These are phyloP conservation scores for Ophioceras dolichostomum DNA, from an alignment of 2,329 filamentous ascomycete species.

Conservation along the genomic window DNA sequence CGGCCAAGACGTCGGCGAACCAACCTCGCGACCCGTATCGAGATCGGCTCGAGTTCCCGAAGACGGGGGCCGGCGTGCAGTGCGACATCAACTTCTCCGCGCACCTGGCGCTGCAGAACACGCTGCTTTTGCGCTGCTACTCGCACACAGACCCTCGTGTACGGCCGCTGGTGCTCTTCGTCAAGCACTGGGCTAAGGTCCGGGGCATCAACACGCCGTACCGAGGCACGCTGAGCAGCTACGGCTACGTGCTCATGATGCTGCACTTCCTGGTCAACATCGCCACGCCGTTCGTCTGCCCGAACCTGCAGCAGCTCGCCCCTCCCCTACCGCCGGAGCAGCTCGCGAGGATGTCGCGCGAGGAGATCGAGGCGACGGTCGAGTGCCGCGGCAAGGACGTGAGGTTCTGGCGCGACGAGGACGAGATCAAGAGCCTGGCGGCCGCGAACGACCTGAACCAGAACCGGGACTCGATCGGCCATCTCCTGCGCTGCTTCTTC, in stretches of 20 bases:
- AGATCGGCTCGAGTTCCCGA: slow-evolving; percentile 64
- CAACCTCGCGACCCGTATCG: slow-evolving; percentile 40
- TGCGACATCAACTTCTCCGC: slow-evolving; percentile 91
- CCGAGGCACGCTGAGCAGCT: slow-evolving; percentile 74
- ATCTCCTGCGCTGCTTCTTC: slow-evolving; percentile 72
- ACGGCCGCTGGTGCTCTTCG: slow-evolving; percentile 64
- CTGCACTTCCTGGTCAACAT: slow-evolving; percentile 83
- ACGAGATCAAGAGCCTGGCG: slow-evolving; percentile 52
- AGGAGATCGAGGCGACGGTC: slow-evolving; percentile 24
- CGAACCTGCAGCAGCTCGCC: slow-evolving; percentile 60
- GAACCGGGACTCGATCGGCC: slow-evolving; percentile 59
- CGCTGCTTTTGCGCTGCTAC: slow-evolving; percentile 71
- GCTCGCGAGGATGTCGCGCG: slow-evolving; percentile 23
- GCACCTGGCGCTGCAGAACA: slow-evolving; percentile 73
- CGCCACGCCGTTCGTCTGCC: slow-evolving; percentile 66
- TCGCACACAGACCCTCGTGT: slow-evolving; percentile 68
- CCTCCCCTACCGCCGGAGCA: slow-evolving; percentile 24
- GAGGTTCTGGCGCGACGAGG: slow-evolving; percentile 67
- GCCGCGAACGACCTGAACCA: slow-evolving; percentile 44
- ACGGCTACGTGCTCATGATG: slow-evolving; percentile 87
- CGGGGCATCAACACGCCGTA: slow-evolving; percentile 81
- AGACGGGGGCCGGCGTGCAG: slow-evolving; percentile 65
- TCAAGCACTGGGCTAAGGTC: slow-evolving; percentile 83
- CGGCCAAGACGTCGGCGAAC: slow-evolving; percentile 34
- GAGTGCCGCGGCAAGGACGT: slow-evolving; percentile 56